Evolutionary conservation across 2,329 filamentous ascomycete species (phyloP), one percentile per base, ranked within the genome.

Genomic region (Paramyrothecium sp.): DNA sequence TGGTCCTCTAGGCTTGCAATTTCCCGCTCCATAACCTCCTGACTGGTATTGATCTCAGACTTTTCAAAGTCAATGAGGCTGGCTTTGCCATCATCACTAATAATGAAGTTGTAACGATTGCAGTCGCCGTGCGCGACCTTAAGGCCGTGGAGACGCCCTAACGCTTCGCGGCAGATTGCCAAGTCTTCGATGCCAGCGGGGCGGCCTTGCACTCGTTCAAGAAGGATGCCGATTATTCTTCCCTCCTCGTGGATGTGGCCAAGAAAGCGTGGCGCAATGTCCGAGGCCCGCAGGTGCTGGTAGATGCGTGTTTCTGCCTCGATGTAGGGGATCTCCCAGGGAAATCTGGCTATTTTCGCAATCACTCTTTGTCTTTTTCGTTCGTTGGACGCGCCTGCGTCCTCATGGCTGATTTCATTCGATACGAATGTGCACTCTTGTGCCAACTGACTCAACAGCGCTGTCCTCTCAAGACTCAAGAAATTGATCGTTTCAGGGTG

Each of bases 161-260:
- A 23, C 10, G 48, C 21, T 23, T 10, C 10, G 19, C 17, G 7
- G 21, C 48, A 50, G 20, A 23, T 3, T 3, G 20, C 17, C 19
- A 51, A 17, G 21, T 51, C 48, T 22, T 23, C 10, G 13, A 20
- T 21, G 2, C n/a, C 3, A 51, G 48, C 48, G 10, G 19, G 21
- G 20, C 48, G 48, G 17, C 48, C 21, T 7, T 51, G 10, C 2
- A 56, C 20, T 30, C 50, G 53, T 34, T 54, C 55, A 10, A 56
- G 26, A 4, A 56, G 41, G 22, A 56, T 34, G 10, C 55, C 50
- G 16, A 56, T 41, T 12, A 56, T 26, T 16, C 55, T 12, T 13
- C 55, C 55, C 30, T 21, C 38, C 41, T 56, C 55, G 44, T 56
- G 57, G 7, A 54, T 54, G 41, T 55, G 57, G 5, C 46, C 50